Conservation (phyloP, 2,329 filamentous ascomycete genomes). For the Aspergillus fijiensis region DNA sequence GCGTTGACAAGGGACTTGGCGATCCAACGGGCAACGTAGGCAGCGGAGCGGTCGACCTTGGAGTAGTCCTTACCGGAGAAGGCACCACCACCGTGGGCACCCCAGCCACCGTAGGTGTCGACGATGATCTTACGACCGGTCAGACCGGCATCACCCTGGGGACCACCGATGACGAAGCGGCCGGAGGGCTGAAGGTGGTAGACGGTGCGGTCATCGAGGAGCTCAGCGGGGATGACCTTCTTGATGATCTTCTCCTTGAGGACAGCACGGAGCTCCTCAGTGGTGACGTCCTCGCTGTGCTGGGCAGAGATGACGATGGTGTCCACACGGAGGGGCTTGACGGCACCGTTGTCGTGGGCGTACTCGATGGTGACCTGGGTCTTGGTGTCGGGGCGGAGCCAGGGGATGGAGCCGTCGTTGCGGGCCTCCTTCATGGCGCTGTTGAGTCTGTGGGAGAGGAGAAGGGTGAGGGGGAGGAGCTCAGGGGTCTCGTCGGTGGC, state of each 20-base stretch:
- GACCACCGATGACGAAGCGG: slow-evolving; percentile 97
- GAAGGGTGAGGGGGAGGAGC: slow-evolving; percentile 88
- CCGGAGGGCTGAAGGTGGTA: slow-evolving; percentile 99
- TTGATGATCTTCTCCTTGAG: slow-evolving; percentile 97
- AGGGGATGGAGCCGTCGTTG: slow-evolving; percentile 81
- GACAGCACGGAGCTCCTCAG: slow-evolving; percentile 88
- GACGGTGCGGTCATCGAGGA: slow-evolving; percentile 87
- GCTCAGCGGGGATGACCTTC: slow-evolving; percentile 86
- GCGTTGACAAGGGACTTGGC: slow-evolving; percentile 95
- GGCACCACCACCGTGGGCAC: slow-evolving; percentile 98
- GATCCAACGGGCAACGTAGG: slow-evolving; percentile 97
- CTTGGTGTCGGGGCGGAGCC: slow-evolving; percentile 98
- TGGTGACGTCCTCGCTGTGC: slow-evolving; percentile 84
- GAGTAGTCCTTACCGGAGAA: slow-evolving; percentile 99
- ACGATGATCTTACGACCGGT: slow-evolving; percentile 99
- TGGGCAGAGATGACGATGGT: slow-evolving; percentile 96
- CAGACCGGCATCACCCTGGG: slow-evolving; percentile 97
- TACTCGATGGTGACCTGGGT: slow-evolving; percentile 99
- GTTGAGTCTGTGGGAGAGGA: slow-evolving; percentile 96
- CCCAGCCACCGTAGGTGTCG: slow-evolving; percentile 99
- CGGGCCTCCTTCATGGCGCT: slow-evolving; percentile 88
- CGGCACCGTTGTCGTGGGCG: slow-evolving; percentile 87
- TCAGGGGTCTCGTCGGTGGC: slow-evolving; percentile 98
- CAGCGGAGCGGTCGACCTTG: slow-evolving; percentile 98
- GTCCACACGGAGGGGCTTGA: slow-evolving; percentile 88